Percentiles rank a stretch among this genome's conserved stretches.
These are phyloP conservation scores for Thraustochytrium sp. DNA, from an alignment of 352 stramenopile genomes.

Conservation along the genomic window DNA sequence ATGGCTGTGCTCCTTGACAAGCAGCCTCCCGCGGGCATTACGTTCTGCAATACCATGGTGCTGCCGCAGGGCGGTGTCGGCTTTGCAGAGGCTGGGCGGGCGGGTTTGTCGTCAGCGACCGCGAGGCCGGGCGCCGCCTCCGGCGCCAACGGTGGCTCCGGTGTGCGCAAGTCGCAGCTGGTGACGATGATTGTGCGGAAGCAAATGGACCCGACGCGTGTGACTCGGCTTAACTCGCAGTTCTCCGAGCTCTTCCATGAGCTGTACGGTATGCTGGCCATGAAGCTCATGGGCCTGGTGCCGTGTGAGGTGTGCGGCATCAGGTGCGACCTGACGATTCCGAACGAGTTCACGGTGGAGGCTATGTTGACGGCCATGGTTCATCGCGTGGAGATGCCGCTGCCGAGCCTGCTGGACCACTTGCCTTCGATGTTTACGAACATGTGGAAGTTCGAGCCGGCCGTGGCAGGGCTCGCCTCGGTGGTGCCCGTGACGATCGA, in stretches of 20 bases:
- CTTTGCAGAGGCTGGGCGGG: neutral
- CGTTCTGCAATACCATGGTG: neutral
- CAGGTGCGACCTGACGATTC: neutral
- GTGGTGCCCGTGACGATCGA: neutral
- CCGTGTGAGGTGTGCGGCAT: slow-evolving; percentile 4
- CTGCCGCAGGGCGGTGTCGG: neutral
- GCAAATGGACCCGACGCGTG: neutral
- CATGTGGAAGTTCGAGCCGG: neutral
- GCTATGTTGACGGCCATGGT: slow-evolving; percentile 30
- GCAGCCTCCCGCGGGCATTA: slow-evolving; percentile 62
- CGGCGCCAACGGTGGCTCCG: neutral
- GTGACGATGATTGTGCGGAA: slow-evolving; percentile 36
- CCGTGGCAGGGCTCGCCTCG: neutral
- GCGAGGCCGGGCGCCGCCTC: too few relatives aligned
- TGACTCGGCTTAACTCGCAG: slow-evolving; percentile 17
- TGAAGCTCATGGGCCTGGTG: neutral
- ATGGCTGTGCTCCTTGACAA: slow-evolving; percentile 78
- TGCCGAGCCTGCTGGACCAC: neutral
- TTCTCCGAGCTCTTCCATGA: slow-evolving; percentile 31
- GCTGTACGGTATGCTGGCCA: slow-evolving; percentile 20
- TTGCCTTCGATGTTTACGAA: neutral
- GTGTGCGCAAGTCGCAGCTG: neutral
- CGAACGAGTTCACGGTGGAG: slow-evolving; percentile 15
- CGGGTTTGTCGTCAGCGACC: neutral
- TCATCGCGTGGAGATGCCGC: neutral